Conservation (phyloP, 1,284 basidiomycete species). For the Ceratobasidium theobromae region DNA sequence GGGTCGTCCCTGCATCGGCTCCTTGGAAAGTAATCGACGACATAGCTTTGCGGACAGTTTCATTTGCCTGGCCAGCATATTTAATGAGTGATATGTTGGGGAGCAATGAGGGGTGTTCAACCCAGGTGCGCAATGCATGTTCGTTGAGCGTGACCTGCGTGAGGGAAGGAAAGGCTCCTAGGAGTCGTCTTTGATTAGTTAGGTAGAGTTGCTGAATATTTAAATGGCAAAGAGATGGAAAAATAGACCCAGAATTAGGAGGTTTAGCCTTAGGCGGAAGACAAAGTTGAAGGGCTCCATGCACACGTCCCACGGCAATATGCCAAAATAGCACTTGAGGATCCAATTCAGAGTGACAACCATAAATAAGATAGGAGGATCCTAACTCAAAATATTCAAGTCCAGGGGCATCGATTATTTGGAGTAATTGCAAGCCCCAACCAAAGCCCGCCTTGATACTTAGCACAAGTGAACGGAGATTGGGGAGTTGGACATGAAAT, state of each 20-base stretch:
- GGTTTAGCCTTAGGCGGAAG: not conserved
- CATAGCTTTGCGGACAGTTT: too few relatives aligned
- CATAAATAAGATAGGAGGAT: not conserved
- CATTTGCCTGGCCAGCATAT: too few relatives aligned
- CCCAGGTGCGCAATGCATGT: too few relatives aligned
- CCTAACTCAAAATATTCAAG: not conserved
- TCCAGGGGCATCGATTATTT: not conserved
- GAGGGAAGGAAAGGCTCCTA: not conserved
- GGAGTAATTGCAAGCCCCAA: constrained; percentile 4
- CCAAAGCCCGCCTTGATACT: too few relatives aligned
- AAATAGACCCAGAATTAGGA: not conserved
- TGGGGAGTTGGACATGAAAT: not conserved
- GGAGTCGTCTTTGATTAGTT: not conserved
- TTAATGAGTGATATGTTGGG: too few relatives aligned
- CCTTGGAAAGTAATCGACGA: too few relatives aligned
- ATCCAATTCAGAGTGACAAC: not conserved
- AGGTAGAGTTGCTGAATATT: not conserved
- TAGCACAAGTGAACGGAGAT: not conserved
- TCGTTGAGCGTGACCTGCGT: not conserved
- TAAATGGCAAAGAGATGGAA: not conserved
- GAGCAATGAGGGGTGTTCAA: too few relatives aligned
- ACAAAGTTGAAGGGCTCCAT: not conserved
- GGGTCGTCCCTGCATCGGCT: too few relatives aligned
- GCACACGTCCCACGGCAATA: not conserved
- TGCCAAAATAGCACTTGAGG: not conserved